Percentiles rank a stretch among this genome's conserved stretches.
Conservation (phyloP, 176 grass and related monocot species). For the Otatea glauca region DNA sequence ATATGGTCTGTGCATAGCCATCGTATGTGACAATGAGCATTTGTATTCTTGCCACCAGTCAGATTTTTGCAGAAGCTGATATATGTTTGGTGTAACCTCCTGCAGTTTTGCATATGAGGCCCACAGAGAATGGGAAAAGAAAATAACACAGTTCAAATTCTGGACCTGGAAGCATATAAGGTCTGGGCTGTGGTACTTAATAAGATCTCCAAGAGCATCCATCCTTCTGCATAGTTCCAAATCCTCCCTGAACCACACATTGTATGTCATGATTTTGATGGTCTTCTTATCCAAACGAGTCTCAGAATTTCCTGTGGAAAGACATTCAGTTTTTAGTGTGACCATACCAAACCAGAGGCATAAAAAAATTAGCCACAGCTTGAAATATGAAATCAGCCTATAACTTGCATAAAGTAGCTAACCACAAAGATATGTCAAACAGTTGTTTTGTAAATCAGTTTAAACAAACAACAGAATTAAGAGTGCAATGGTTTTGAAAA, state of each 20-base stretch:
- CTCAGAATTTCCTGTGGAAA: constrained; percentile 32
- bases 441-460: constrained; percentile 17
- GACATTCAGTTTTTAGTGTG: constrained; percentile 28
- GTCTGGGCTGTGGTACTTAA: constrained; percentile 68
- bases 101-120: constrained; percentile 51
- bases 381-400: not conserved
- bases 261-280: constrained; percentile 89
- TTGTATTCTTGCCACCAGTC: constrained; percentile 84
- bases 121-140: not conserved
- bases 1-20: constrained; percentile 62
- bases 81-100: constrained; percentile 85
- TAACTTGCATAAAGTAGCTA: not conserved
- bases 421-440: not conserved
- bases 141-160: constrained; percentile 18
- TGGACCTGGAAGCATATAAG: constrained; percentile 78
- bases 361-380: constrained; percentile 11
- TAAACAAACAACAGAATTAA: constrained; percentile 7
- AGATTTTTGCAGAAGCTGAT: constrained; percentile 64
- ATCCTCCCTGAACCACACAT: constrained; percentile 94
- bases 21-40: constrained; percentile 54
- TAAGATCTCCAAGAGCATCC: constrained; percentile 66
- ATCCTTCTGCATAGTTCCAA: constrained; percentile 74
- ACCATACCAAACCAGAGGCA: constrained; percentile 5
- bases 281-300: constrained; percentile 42
- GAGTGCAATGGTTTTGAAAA: not conserved